These are phyloP conservation scores for Mimosa pudica DNA, from an alignment of 306 rosid species.

Conservation along the genomic window DNA sequence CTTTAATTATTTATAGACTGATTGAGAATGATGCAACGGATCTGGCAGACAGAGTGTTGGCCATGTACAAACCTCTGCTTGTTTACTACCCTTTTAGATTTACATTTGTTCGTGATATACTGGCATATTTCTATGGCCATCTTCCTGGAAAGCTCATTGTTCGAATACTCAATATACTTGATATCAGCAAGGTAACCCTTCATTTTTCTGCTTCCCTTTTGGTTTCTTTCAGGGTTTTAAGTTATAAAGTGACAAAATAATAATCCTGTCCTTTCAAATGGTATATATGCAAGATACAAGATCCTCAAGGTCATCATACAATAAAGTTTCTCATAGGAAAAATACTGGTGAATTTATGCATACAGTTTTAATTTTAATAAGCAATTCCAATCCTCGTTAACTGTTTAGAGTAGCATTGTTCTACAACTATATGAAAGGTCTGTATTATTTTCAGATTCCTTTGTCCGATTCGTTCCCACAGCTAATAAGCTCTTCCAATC, in stretches of 20 bases:
- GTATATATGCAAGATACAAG: not conserved
- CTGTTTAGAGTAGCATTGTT: constrained; percentile 17
- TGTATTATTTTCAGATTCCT: constrained; percentile 66
- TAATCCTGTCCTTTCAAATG: not conserved
- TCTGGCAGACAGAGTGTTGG: constrained; percentile 76
- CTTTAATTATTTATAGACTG: constrained; percentile 86
- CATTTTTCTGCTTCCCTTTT: constrained; percentile 22
- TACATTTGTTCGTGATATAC: constrained; percentile 97
- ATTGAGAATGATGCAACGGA: constrained; percentile 92
- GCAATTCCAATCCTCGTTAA: not conserved
- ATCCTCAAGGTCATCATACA: not conserved
- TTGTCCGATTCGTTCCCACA: constrained; percentile 87
- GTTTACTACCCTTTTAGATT: constrained; percentile 84
- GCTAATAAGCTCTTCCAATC: constrained; percentile 71
- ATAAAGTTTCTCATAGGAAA: not conserved
- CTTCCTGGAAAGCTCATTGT: constrained; percentile 85
- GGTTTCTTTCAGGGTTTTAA: constrained; percentile 20
- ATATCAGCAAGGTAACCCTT: constrained; percentile 71
- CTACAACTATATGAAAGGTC: constrained; percentile 28
- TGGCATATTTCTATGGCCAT: constrained; percentile 94
- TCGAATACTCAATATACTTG: constrained; percentile 78
- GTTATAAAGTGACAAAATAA: not conserved
- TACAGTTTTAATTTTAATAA: not conserved
- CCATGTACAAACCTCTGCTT: constrained; percentile 65
- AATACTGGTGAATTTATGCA: not conserved